Conservation (phyloP, 257 asterid genomes). For the Solanum medicagineum region DNA sequence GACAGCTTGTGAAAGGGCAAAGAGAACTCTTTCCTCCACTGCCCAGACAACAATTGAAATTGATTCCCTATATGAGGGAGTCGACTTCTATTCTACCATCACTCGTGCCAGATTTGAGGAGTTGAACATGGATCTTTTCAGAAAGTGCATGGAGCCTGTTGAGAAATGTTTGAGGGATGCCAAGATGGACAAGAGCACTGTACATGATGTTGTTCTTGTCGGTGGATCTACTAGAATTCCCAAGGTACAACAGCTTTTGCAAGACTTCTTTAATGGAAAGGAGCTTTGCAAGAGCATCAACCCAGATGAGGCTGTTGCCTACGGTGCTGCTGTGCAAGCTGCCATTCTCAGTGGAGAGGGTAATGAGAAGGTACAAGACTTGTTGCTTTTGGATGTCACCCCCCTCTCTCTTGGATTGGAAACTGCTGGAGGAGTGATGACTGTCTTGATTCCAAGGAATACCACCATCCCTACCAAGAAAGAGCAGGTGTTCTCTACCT, state of each 20-base stretch:
- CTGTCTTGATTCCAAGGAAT: conserved; percentile 20
- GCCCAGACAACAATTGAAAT: conserved; percentile 17
- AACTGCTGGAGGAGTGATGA: conserved; percentile 21
- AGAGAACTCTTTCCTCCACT: conserved; percentile 16
- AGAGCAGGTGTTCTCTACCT: conserved; percentile 18
- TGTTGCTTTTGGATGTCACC: conserved; percentile 18
- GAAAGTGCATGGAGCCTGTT: conserved; percentile 11
- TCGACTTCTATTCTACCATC: conserved; percentile 15
- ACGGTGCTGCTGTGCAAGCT: conserved; percentile 29
- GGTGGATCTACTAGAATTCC: conserved; percentile 20
- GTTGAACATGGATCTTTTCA: conserved; percentile 12
- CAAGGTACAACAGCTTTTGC: conserved; percentile 12
- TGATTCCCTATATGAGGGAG: conserved; percentile 22
- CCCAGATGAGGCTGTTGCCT: conserved; percentile 33
- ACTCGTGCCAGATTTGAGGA: conserved; percentile 16
- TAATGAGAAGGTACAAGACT: conserved; percentile 19
- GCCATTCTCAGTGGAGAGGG: conserved; percentile 28
- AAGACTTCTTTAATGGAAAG: conserved; percentile 6
- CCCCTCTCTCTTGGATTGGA: conserved; percentile 22
- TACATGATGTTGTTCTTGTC: conserved; percentile 14
- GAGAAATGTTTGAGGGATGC: conserved; percentile 15
- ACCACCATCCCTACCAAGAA: conserved; percentile 28
- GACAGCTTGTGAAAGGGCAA: conserved; percentile 17
- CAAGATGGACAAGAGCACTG: conserved; percentile 4
- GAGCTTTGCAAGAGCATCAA: conserved; percentile 17